A percentile compares a stretch with the other conserved stretches of the same genome.
These are phyloP conservation scores for Hanseniaspora lindneri DNA, from an alignment of 805 yeast genomes.

Conservation along the genomic window DNA sequence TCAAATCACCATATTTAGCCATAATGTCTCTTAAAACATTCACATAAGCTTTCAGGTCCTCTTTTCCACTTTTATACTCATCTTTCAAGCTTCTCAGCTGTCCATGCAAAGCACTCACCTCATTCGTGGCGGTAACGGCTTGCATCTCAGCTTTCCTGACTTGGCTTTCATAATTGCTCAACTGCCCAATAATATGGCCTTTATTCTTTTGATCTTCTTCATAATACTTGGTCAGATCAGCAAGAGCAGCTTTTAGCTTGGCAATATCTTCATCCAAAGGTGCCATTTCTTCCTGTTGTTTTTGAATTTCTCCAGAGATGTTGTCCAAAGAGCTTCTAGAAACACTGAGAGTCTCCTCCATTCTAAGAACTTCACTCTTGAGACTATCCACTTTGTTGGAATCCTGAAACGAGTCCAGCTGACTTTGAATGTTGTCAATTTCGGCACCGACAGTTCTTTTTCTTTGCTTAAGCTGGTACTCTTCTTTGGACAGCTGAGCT, in stretches of 20 bases:
- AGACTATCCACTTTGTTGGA: conserved; percentile 24
- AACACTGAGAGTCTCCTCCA: conserved; percentile 22
- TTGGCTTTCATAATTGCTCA: not conserved
- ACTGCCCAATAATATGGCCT: not conserved
- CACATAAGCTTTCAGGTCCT: conserved; percentile 18
- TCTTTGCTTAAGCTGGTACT: conserved; percentile 23
- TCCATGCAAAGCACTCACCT: conserved; percentile 19
- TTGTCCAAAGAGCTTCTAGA: conserved; percentile 24
- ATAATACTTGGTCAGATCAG: conserved; percentile 17
- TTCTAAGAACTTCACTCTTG: conserved; percentile 21
- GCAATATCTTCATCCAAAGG: conserved; percentile 20
- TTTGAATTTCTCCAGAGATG: conserved; percentile 20
- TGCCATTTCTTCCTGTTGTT: conserved; percentile 19
- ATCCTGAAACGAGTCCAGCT: conserved; percentile 25
- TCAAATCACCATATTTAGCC: conserved; percentile 1
- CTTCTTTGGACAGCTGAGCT: conserved; percentile 27
- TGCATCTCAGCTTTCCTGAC: conserved; percentile 17
- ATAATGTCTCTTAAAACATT: conserved; percentile 1
- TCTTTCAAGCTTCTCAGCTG: conserved; percentile 23
- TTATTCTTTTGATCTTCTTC: conserved; percentile 17
- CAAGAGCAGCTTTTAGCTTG: conserved; percentile 17
- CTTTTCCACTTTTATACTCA: conserved; percentile 26
- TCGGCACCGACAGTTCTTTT: conserved; percentile 25
- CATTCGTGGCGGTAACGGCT: conserved; percentile 18
- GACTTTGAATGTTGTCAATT: conserved; percentile 22